These are phyloP conservation scores for Pyrenula aspistea DNA, from an alignment of 495 filamentous ascomycete species.

Conservation along the genomic window DNA sequence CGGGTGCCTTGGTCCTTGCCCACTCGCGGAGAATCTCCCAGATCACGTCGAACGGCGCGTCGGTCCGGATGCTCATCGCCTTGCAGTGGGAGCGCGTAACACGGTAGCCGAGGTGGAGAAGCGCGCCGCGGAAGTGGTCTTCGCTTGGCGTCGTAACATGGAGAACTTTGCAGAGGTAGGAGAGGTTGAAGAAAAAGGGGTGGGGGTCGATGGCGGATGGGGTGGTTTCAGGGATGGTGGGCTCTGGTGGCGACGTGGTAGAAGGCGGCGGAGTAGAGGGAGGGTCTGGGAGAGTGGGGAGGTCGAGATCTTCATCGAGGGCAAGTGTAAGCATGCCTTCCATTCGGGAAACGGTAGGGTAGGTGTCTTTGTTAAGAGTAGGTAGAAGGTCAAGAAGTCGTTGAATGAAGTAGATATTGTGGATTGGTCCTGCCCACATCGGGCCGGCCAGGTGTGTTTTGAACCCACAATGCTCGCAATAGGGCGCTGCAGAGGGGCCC, in stretches of 20 bases:
- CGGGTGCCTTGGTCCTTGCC: conserved; percentile 60
- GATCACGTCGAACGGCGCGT: conserved; percentile 76
- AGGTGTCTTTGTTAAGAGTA: conserved; percentile 45
- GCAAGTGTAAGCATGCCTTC: conserved; percentile 87
- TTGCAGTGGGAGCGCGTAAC: conserved; percentile 77
- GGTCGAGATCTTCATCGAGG: conserved; percentile 53
- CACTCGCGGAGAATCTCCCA: conserved; percentile 95
- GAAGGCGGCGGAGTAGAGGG: neutral
- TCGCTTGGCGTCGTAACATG: conserved; percentile 66
- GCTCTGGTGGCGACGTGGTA: conserved; percentile 4
- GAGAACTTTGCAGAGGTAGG: conserved; percentile 55
- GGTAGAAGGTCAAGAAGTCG: conserved; percentile 59
- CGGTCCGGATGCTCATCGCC: conserved; percentile 77
- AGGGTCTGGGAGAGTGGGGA: conserved; percentile 15
- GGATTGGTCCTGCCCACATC: conserved; percentile 87
- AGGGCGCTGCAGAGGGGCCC: conserved; percentile 45
- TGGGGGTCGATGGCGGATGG: conserved; percentile 49
- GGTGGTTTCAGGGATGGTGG: conserved; percentile 29
- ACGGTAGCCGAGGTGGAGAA: conserved; percentile 67
- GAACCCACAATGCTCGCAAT: conserved; percentile 73
- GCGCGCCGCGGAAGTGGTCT: conserved; percentile 63
- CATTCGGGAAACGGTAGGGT: conserved; percentile 67
- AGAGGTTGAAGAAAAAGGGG: conserved; percentile 82
- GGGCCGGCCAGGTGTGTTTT: conserved; percentile 83
- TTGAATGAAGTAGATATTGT: conserved; percentile 70